Conservation (phyloP, 768 basidiomycete species). For the Kwoniella shandongensis region DNA sequence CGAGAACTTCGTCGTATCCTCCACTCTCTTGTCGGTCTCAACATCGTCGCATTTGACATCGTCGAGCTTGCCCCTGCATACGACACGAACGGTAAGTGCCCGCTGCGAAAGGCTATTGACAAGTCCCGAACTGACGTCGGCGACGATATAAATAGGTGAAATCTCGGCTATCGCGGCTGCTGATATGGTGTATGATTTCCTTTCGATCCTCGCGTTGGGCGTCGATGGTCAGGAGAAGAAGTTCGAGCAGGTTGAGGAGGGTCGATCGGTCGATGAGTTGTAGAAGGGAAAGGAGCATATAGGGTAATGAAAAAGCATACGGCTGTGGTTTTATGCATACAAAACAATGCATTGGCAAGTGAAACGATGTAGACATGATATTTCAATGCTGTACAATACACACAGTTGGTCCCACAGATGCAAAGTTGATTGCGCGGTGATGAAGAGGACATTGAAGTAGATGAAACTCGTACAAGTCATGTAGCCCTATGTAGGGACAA, state of each 20-base stretch:
- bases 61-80: slow-evolving; percentile 49
- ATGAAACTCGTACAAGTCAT: too few species aligned
- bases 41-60: slow-evolving; percentile 46
- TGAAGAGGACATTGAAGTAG: too few species aligned
- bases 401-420: too few species aligned
- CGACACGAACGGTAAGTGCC: slow-evolving; percentile 42
- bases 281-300: not conserved
- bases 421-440: too few species aligned
- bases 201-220: slow-evolving; percentile 38
- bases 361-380: too few species aligned
- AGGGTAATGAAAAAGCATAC: not conserved
- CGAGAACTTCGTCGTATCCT: slow-evolving; percentile 46
- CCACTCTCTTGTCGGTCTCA: slow-evolving; percentile 43
- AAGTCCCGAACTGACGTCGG: slow-evolving; percentile 2
- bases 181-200: slow-evolving; percentile 42
- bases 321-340: not conserved
- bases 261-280: slow-evolving; percentile 13
- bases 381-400: too few species aligned
- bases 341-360: too few species aligned
- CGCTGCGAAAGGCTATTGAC: not conserved
- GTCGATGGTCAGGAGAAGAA: slow-evolving; percentile 14
- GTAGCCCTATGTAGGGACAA: too few species aligned
- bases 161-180: slow-evolving; percentile 45
- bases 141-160: slow-evolving; percentile 17
- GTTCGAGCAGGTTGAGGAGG: not conserved